These are phyloP conservation scores for Paramecium tetraurelia DNA, from an alignment of 73 alveolate species.

Conservation along the genomic window DNA sequence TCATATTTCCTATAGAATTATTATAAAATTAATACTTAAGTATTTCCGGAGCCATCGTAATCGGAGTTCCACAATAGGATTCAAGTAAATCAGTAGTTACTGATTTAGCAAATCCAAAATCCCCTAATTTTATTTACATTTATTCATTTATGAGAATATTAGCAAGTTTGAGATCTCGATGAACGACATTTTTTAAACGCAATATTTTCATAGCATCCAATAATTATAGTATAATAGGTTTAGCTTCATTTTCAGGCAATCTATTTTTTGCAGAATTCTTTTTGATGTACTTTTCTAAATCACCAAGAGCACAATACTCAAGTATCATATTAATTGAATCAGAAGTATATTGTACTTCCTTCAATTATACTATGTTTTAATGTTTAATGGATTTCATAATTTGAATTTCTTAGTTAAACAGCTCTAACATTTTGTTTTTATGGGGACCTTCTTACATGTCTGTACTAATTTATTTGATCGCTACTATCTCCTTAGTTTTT, in stretches of 20 bases:
- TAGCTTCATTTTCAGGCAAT: constrained; percentile 8
- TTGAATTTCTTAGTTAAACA: background rate
- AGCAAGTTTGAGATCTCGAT: constrained; percentile 89
- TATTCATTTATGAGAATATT: constrained; percentile 67
- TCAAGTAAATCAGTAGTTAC: background rate
- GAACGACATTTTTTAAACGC: constrained; percentile 78
- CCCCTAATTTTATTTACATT: constrained; percentile 52
- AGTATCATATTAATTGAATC: constrained; percentile 37
- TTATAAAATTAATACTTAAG: background rate
- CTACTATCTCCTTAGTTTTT: constrained; percentile 31
- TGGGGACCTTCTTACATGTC: background rate
- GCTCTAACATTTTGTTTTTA: background rate
- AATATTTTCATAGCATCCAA: constrained; percentile 73
- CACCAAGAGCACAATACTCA: constrained; percentile 35
- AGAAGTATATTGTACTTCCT: background rate
- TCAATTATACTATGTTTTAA: background rate
- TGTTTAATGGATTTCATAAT: background rate
- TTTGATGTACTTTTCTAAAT: constrained; percentile 48
- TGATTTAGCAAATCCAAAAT: constrained; percentile 61
- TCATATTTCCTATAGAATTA: constrained; percentile 9
- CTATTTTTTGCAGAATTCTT: constrained; percentile 32
- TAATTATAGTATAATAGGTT: constrained; percentile 61
- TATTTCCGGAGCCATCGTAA: constrained; percentile 87
- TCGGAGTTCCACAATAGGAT: constrained; percentile 76
- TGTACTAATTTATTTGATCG: background rate